Conservation (phyloP, 2,329 filamentous ascomycete species). For the Basipetospora chlamydospora region DNA sequence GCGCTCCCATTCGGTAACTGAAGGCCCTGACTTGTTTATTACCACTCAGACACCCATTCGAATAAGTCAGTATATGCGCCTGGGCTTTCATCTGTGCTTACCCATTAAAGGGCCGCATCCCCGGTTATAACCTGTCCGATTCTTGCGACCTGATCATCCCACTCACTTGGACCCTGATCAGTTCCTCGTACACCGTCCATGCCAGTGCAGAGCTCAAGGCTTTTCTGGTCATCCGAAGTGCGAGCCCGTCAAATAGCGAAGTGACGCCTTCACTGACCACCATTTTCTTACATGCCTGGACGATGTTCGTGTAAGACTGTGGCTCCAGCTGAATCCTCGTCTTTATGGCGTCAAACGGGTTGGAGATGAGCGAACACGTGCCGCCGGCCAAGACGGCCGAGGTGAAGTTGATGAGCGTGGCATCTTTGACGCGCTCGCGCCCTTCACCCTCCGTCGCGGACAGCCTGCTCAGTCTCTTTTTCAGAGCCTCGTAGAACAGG, state of each 20-base stretch:
- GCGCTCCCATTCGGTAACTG: too few relatives aligned
- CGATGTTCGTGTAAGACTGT: constrained; percentile 64
- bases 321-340: constrained; percentile 89
- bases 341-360: constrained; percentile 94
- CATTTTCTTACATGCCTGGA: constrained; percentile 65
- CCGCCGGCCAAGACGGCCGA: constrained; percentile 71
- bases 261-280: constrained; percentile 64
- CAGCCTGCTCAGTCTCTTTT: constrained; percentile 39
- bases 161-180: constrained; percentile 52
- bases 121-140: too few relatives aligned
- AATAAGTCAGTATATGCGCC: too few relatives aligned
- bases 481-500: constrained; percentile 78
- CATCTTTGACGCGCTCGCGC: constrained; percentile 2
- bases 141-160: too few relatives aligned
- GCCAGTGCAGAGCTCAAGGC: constrained; percentile 87
- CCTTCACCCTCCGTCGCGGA: constrained; percentile 5
- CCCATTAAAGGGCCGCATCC: too few relatives aligned
- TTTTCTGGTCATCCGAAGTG: constrained; percentile 77
- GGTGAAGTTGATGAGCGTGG: constrained; percentile 58
- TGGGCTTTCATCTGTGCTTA: too few relatives aligned
- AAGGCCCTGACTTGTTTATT: too few relatives aligned
- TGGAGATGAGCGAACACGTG: constrained; percentile 75
- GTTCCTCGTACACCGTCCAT: constrained; percentile 93
- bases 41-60: too few relatives aligned
- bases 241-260: constrained; percentile 74